Percentiles rank a stretch among this genome's conserved stretches.
phyloP scores from a whole-genome alignment of 2,329 filamentous ascomycete genomes.

The Aspergillus sp. region DNA sequence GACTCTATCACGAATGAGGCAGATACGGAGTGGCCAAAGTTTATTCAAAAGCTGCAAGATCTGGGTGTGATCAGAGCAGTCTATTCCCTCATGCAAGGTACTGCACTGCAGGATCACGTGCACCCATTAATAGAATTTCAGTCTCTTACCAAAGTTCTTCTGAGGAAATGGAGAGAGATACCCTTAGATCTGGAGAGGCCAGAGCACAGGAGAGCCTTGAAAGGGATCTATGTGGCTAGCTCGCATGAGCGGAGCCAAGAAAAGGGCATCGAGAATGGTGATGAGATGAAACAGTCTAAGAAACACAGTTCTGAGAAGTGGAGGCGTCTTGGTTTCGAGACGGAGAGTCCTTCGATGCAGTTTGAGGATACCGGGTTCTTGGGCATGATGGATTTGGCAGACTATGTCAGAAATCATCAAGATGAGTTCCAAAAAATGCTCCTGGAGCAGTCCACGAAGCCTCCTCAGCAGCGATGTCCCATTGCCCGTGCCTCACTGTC shows the following conservation, averaged over 20 bases:
- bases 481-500: constrained; percentile 83
- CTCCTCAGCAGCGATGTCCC: constrained; percentile 74
- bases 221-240: constrained; percentile 81
- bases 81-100: constrained; percentile 91
- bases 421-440: constrained; percentile 90
- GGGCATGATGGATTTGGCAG: constrained; percentile 95
- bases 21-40: constrained; percentile 87
- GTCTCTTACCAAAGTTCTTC: constrained; percentile 79
- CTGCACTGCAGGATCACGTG: constrained; percentile 83
- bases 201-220: constrained; percentile 84
- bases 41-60: constrained; percentile 91
- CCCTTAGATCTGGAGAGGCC: constrained; percentile 80
- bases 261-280: constrained; percentile 35
- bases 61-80: constrained; percentile 90
- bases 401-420: constrained; percentile 89
- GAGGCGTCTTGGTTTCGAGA: constrained; percentile 87
- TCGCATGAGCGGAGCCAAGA: constrained; percentile 46
- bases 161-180: constrained; percentile 86
- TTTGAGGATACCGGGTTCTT: constrained; percentile 85
- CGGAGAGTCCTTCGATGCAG: constrained; percentile 81
- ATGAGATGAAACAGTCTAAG: constrained; percentile 60
- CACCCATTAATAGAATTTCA: constrained; percentile 93
- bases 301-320: constrained; percentile 88
- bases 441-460: constrained; percentile 79
- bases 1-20: constrained; percentile 80